Base-by-base conservation (phyloP, 306 rosid species). In the Sesbania bispinosa region DNA sequence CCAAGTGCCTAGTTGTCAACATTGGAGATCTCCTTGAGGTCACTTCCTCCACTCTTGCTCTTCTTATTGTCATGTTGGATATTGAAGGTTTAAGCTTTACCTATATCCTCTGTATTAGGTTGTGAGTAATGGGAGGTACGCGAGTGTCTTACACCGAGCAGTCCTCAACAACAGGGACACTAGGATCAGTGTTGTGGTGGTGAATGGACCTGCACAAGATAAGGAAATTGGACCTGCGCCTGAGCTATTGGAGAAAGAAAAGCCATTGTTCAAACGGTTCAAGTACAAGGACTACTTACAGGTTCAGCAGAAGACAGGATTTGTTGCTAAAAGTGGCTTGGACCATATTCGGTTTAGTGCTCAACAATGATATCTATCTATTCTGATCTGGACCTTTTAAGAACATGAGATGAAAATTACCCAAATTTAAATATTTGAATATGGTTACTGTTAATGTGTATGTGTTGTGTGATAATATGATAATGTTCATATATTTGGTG, bases 21-120 rank as follows among this genome's bases (percentile, higher is more conserved):
- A 77, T 77, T 15, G 85, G 79, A 1, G 90, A 89, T 81, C 96
- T 87, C 52, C 85, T 89, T 39, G 90, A 89, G 90, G 96, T 88
- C 16, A 6, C 48, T 23, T 7, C 41, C 3, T 2, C 1, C 13
- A 27, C 5, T 14, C 36, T 21, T n/a, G 7, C 53, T 32, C n/a
- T n/a, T n/a, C n/a, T n/a, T n/a, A n/a, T n/a, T n/a, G n/a, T n/a
- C n/a, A n/a, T n/a, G n/a, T n/a, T n/a, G n/a, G n/a, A n/a, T n/a
- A n/a, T n/a, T n/a, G n/a, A n/a, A n/a, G n/a, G n/a, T n/a, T n/a
- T n/a, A n/a, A n/a, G n/a, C n/a, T n/a, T n/a, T n/a, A n/a, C n/a
- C n/a, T n/a, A n/a, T n/a, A n/a, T n/a, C n/a, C n/a, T n/a, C 50
- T 3, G 3, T 45, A 0, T 7, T 21, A 85, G 88, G 79, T 39